These are phyloP conservation scores for Ogataea degrootiae DNA, from an alignment of 805 yeast genomes.

Conservation along the genomic window DNA sequence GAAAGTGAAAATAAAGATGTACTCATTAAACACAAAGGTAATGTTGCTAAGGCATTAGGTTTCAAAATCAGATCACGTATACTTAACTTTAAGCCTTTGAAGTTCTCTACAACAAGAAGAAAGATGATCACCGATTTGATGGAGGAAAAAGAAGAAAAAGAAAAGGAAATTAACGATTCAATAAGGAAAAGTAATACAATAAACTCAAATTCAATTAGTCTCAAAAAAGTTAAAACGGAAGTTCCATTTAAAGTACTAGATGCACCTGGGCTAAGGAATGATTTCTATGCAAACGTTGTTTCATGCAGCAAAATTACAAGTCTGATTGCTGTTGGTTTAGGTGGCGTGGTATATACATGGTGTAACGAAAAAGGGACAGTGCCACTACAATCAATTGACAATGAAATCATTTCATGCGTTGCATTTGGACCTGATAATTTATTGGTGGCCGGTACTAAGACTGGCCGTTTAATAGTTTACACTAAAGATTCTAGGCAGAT, in stretches of 20 bases:
- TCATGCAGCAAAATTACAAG: constrained; percentile 59
- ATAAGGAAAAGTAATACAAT: constrained; percentile 10
- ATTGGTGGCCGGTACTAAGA: constrained; percentile 52
- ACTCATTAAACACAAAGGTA: constrained; percentile 28
- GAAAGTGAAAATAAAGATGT: constrained; percentile 4
- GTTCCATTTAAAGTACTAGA: constrained; percentile 50
- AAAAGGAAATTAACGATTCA: constrained; percentile 9
- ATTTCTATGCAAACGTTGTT: constrained; percentile 70
- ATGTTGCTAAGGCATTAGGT: constrained; percentile 49
- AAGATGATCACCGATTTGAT: constrained; percentile 6
- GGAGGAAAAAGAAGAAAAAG: constrained; percentile 9
- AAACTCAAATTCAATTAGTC: constrained; percentile 9
- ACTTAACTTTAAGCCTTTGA: constrained; percentile 29
- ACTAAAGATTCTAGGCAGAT: constrained; percentile 25
- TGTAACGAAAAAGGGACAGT: constrained; percentile 43
- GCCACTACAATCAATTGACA: constrained; percentile 36
- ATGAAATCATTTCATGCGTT: constrained; percentile 50
- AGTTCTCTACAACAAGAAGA: constrained; percentile 8
- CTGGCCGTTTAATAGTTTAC: constrained; percentile 43
- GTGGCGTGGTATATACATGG: constrained; percentile 59
- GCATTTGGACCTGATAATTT: constrained; percentile 46
- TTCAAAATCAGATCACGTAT: constrained; percentile 38
- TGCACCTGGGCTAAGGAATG: constrained; percentile 71
- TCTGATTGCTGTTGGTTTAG: constrained; percentile 64
- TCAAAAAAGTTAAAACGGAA: constrained; percentile 29